Evolutionary conservation across 345 rosid species (phyloP).

Genomic region (Ceriops zippeliana): DNA sequence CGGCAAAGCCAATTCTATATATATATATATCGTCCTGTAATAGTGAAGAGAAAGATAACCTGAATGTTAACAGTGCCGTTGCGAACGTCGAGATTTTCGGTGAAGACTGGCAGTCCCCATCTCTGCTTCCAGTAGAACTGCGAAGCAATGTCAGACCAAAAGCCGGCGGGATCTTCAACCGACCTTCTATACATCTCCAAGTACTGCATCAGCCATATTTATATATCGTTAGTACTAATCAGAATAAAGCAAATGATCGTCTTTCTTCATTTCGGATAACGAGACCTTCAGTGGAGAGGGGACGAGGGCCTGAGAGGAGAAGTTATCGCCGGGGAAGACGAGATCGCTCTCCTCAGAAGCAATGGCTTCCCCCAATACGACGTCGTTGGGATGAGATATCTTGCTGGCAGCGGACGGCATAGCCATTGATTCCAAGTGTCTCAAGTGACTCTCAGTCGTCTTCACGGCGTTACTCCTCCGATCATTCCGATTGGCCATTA

Average conservation of each 20-base stretch:
- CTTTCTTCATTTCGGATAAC: no score
- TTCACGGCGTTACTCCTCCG: no score
- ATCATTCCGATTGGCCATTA: no score
- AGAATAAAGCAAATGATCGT: background rate
- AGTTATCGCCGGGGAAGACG: constrained; percentile 62
- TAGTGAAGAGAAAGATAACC: constrained; percentile 34
- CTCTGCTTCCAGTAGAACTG: constrained; percentile 79
- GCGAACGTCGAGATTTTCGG: constrained; percentile 79
- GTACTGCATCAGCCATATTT: constrained; percentile 40
- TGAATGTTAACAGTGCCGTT: constrained; percentile 62
- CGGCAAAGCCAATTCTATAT: no score
- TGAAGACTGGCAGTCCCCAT: constrained; percentile 58
- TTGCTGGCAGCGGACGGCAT: constrained; percentile 69
- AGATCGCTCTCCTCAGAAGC: constrained; percentile 87
- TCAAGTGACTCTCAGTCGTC: background rate
- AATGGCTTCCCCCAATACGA: constrained; percentile 70
- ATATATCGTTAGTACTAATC: background rate
- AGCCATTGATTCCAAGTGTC: constrained; percentile 50
- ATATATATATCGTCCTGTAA: background rate
- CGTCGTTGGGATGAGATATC: constrained; percentile 60
- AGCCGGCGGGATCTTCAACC: constrained; percentile 74
- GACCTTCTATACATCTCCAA: constrained; percentile 83
- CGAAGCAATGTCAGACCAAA: constrained; percentile 87
- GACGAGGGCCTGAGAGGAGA: constrained; percentile 66
- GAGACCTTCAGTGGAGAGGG: constrained; percentile 73